phyloP scores from a whole-genome alignment of 129 eudicot species.

The Tanacetum coccineum region DNA sequence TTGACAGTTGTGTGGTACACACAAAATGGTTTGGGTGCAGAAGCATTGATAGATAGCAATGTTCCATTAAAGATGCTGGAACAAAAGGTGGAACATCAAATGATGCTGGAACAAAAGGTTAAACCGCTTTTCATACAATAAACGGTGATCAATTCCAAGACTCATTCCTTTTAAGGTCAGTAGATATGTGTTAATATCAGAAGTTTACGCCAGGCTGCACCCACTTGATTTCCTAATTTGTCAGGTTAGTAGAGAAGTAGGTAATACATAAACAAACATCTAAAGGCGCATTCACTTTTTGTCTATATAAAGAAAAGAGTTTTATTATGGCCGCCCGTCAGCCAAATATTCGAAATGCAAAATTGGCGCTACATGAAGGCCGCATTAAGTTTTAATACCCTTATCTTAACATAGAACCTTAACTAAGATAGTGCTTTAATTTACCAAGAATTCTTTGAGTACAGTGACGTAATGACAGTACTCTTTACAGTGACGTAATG shows the following conservation, averaged over 20 bases:
- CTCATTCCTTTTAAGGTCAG: background rate
- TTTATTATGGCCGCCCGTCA: too few relatives aligned
- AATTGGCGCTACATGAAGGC: background rate
- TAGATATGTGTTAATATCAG: too few relatives aligned
- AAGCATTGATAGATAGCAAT: background rate
- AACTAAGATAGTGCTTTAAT: too few relatives aligned
- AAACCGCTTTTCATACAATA: background rate
- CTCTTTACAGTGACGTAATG: too few relatives aligned
- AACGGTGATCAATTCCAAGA: background rate
- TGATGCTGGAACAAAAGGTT: too few relatives aligned
- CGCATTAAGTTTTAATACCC: background rate
- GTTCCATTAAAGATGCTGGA: constrained; percentile 7
- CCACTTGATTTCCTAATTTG: constrained; percentile 13
- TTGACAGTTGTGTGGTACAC: background rate
- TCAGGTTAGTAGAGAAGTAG: constrained; percentile 16
- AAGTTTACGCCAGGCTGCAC: background rate
- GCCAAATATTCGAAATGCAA: constrained; percentile 12
- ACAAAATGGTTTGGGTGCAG: background rate
- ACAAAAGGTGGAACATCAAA: background rate
- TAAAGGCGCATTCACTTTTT: constrained; percentile 13
- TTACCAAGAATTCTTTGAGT: too few relatives aligned
- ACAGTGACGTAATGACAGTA: too few relatives aligned
- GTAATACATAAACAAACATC: constrained; percentile 13
- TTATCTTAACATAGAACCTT: too few relatives aligned
- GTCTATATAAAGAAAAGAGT: constrained; percentile 17